A percentile compares a stretch with the other conserved stretches of the same genome.
Conservation (phyloP, 768 basidiomycete species). For the Pleurotus giganteus region DNA sequence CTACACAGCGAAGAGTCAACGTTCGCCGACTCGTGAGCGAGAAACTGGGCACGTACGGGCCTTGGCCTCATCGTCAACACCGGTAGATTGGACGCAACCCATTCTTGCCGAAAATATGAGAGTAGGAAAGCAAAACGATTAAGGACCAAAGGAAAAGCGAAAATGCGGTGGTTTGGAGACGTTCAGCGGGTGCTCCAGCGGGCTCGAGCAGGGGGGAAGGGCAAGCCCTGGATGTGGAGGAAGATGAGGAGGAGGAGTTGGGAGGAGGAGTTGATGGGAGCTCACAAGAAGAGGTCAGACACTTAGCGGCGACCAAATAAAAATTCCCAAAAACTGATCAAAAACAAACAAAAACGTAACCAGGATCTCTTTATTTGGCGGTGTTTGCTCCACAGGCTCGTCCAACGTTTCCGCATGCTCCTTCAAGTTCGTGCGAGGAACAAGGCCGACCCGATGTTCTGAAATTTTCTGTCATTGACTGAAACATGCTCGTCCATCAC, state of each 20-base stretch:
- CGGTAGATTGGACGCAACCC: slow-evolving; percentile 74
- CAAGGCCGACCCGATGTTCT: too few species aligned
- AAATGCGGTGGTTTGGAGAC: not conserved
- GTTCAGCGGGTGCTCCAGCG: slow-evolving; percentile 1
- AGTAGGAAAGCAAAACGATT: slow-evolving; percentile 5
- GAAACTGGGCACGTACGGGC: slow-evolving; percentile 55
- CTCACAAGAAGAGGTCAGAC: slow-evolving; percentile 4
- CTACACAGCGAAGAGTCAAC: slow-evolving; percentile 32
- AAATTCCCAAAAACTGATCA: slow-evolving; percentile 8
- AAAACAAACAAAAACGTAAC: slow-evolving; percentile 12
- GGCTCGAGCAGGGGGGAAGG: not conserved
- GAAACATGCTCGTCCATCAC: too few species aligned
- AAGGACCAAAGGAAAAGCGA: not conserved
- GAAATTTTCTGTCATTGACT: too few species aligned
- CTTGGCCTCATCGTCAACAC: slow-evolving; percentile 77
- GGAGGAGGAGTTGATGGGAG: slow-evolving; percentile 8
- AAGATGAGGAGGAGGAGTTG: not conserved
- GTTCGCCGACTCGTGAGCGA: not conserved
- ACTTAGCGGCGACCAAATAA: slow-evolving; percentile 9
- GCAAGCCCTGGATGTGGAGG: not conserved
- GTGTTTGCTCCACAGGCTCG: not conserved
- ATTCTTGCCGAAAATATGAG: slow-evolving; percentile 31
- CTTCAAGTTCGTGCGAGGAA: not conserved
- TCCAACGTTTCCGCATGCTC: too few species aligned
- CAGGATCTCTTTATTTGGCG: not conserved